Conservation (phyloP, 352 stramenopile genomes). For the Globisporangium nodosum region DNA sequence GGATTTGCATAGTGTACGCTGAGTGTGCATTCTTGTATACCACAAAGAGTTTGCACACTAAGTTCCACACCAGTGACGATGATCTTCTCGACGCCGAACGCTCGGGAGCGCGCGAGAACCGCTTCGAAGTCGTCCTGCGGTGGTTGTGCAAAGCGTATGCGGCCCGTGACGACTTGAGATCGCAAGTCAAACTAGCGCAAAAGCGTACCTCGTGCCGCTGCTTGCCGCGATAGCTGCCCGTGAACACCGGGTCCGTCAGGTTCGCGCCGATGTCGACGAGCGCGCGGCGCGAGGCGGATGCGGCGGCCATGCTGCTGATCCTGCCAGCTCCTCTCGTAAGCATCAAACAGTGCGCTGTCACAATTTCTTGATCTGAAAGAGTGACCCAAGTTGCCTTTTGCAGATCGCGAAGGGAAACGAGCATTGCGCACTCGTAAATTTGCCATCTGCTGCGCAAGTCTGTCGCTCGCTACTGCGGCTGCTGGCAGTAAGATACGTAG, state of each 20-base stretch:
- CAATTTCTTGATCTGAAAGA: neutral
- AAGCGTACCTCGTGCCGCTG: slow-evolving; percentile 69
- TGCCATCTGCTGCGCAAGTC: neutral
- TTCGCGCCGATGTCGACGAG: slow-evolving; percentile 90
- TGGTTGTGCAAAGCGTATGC: neutral
- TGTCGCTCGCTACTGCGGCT: too few species aligned
- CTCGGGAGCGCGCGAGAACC: slow-evolving; percentile 83
- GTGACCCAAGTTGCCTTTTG: slow-evolving; percentile 11
- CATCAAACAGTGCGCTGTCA: neutral
- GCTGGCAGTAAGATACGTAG: neutral
- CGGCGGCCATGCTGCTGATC: neutral
- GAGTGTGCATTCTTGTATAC: too few species aligned
- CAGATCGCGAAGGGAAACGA: neutral
- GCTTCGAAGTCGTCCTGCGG: slow-evolving; percentile 24
- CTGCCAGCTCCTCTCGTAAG: neutral
- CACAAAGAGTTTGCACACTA: neutral
- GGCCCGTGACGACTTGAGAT: too few species aligned
- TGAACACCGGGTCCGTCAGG: slow-evolving; percentile 90
- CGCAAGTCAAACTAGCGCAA: too few species aligned
- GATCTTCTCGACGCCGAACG: slow-evolving; percentile 86
- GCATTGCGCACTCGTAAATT: neutral
- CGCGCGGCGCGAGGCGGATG: neutral
- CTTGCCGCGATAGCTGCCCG: slow-evolving; percentile 87
- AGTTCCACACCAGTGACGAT: slow-evolving; percentile 76
- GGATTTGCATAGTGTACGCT: too few species aligned